phyloP scores from a whole-genome alignment of 2,329 filamentous ascomycete species.

The Phaeophleospora eucalypticola region DNA sequence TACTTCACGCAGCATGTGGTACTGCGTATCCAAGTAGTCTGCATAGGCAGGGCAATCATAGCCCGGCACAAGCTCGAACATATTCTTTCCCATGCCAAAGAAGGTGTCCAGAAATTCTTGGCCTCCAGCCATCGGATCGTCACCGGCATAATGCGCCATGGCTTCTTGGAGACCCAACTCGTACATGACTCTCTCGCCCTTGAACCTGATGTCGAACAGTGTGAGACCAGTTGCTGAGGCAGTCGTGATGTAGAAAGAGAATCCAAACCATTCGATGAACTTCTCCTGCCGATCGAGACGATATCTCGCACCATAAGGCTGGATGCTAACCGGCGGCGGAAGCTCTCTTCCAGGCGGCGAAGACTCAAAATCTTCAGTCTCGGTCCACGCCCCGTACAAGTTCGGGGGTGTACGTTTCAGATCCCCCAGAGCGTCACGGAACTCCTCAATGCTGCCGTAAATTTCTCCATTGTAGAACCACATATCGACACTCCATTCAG shows the following conservation, averaged over 20 bases:
- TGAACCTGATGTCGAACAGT: slow-evolving; percentile 50
- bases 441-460: slow-evolving; percentile 48
- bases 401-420: slow-evolving; percentile 49
- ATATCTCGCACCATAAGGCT: slow-evolving; percentile 40
- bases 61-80: slow-evolving; percentile 46
- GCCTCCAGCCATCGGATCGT: slow-evolving; percentile 44
- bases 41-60: slow-evolving; percentile 54
- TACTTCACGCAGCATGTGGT: slow-evolving; percentile 41
- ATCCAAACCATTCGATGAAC: slow-evolving; percentile 53
- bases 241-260: slow-evolving; percentile 49
- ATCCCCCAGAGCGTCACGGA: slow-evolving; percentile 43
- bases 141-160: slow-evolving; percentile 50
- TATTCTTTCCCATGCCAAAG: slow-evolving; percentile 44
- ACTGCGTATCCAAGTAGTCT: slow-evolving; percentile 48
- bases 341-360: slow-evolving; percentile 48
- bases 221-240: slow-evolving; percentile 44
- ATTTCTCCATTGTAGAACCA: slow-evolving; percentile 54
- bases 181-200: slow-evolving; percentile 50
- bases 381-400: slow-evolving; percentile 48
- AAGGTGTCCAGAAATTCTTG: slow-evolving; percentile 30
- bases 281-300: slow-evolving; percentile 42
- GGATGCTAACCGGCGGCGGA: slow-evolving; percentile 40
- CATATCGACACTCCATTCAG: slow-evolving; percentile 46
- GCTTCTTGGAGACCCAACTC: slow-evolving; percentile 53
- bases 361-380: slow-evolving; percentile 42